These are phyloP conservation scores for Melaleuca alternifolia DNA, from an alignment of 345 rosid genomes.

Conservation along the genomic window DNA sequence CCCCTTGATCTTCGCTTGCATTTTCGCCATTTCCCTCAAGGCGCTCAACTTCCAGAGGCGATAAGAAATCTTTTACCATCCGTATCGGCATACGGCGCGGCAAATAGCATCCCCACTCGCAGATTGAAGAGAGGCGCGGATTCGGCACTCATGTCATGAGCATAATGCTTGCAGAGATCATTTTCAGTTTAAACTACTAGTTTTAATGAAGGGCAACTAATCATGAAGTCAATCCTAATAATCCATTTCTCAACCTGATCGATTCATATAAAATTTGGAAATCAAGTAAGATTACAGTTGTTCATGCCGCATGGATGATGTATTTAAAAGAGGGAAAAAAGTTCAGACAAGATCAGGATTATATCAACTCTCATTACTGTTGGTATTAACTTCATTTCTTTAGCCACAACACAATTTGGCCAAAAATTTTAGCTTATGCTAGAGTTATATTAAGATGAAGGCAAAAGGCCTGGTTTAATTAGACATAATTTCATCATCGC, in stretches of 20 bases:
- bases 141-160: neutral
- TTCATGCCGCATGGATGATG: neutral
- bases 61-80: neutral
- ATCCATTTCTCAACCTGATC: neutral
- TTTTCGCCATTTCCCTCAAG: constrained; percentile 12
- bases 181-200: neutral
- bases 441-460: too few relatives aligned
- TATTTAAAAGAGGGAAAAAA: neutral
- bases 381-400: neutral
- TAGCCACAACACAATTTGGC: neutral
- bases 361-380: neutral
- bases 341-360: neutral
- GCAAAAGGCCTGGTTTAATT: too few relatives aligned
- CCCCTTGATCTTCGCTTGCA: constrained; percentile 8
- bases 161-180: neutral
- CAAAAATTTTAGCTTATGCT: neutral
- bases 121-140: neutral
- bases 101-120: neutral
- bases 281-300: neutral
- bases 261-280: neutral
- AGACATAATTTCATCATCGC: too few relatives aligned
- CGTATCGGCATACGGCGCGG: neutral
- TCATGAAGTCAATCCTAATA: neutral
- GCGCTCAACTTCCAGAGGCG: constrained; percentile 19
- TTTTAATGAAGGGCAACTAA: neutral